Base-by-base conservation (phyloP, 495 filamentous ascomycete genomes). In the Penicillium coffeae region DNA sequence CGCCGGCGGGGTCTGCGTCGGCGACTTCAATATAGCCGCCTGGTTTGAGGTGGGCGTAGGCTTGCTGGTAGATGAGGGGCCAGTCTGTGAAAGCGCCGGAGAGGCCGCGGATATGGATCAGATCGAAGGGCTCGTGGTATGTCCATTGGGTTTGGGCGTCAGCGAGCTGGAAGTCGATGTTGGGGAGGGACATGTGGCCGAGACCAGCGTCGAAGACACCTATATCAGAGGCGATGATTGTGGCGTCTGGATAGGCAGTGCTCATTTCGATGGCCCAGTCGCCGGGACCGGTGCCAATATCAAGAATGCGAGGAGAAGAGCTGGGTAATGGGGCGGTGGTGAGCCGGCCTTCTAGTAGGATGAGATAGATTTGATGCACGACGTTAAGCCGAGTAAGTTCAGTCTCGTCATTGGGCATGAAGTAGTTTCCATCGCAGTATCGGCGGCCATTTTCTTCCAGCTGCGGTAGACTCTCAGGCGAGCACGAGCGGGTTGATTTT, bases 251-350 rank as follows among this genome's bases (percentile, higher is more conserved):
- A 52, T 78, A 83, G 41, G 68, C 62, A 56, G 85, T 78, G 16
- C 77, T 85, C 72, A 87, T 83, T 32, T 79, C 82, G 44, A 86
- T 84, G n/a, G 83, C 84, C 85, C 85, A 89, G 51, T 88, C 84
- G 14, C 84, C 84, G 6, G 80, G 77, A 5, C 82, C 85, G 0
- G 84, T 86, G 22, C 85, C 85, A 22, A 88, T 71, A 52, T 88
- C 85, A 7, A 89, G 70, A 27, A 88, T 84, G 46, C 81, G 76
- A 13, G 65, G 62, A 0, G 74, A 71, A 45, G 74, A 53, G 20
- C 70, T 70, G 16, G 62, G 59, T n/a, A 88, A 62, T 25, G 78
- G 77, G 0, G 77, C 81, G 2, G 75, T 74, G 6, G 81, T 85
- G 20, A 87, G 71, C 41, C 80, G 69, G 27, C 76, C 68, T 53